phyloP scores from a whole-genome alignment of 805 yeast genomes.

The Candida caryicola region DNA sequence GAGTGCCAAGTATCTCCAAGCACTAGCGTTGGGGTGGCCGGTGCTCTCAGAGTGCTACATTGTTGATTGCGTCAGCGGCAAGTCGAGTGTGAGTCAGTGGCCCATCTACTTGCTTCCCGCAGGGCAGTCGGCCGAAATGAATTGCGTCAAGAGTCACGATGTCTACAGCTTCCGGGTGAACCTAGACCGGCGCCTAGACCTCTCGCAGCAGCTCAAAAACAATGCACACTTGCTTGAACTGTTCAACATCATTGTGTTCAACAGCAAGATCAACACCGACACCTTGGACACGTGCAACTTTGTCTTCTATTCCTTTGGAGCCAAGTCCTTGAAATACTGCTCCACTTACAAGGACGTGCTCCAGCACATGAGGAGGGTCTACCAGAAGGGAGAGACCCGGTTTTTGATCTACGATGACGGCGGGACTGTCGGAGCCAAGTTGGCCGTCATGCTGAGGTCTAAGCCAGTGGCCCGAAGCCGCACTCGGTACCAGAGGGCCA shows the following conservation, averaged over 20 bases:
- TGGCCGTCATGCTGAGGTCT: neutral
- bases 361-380: slow-evolving; percentile 3
- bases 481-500: neutral
- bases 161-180: slow-evolving; percentile 42
- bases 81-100: slow-evolving; percentile 38
- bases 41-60: slow-evolving; percentile 60
- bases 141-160: slow-evolving; percentile 47
- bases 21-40: slow-evolving; percentile 85
- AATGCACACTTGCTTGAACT: slow-evolving; percentile 35
- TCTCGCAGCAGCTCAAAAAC: slow-evolving; percentile 43
- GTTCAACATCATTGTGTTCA: slow-evolving; percentile 34
- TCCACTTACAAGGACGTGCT: slow-evolving; percentile 8
- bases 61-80: slow-evolving; percentile 42
- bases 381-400: slow-evolving; percentile 4
- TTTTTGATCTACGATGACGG: slow-evolving; percentile 30
- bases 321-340: slow-evolving; percentile 20
- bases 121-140: slow-evolving; percentile 56
- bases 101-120: slow-evolving; percentile 62
- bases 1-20: slow-evolving; percentile 74
- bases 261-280: slow-evolving; percentile 24
- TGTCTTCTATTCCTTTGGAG: slow-evolving; percentile 47
- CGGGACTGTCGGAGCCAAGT: slow-evolving; percentile 1
- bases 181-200: slow-evolving; percentile 23
- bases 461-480: slow-evolving; percentile 1
- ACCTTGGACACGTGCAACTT: slow-evolving; percentile 39